Percentiles rank a stretch among this genome's conserved stretches.
Evolutionary conservation across 2,329 filamentous ascomycete genomes (phyloP).

Genomic region (Tolypocladium guangdongense): DNA sequence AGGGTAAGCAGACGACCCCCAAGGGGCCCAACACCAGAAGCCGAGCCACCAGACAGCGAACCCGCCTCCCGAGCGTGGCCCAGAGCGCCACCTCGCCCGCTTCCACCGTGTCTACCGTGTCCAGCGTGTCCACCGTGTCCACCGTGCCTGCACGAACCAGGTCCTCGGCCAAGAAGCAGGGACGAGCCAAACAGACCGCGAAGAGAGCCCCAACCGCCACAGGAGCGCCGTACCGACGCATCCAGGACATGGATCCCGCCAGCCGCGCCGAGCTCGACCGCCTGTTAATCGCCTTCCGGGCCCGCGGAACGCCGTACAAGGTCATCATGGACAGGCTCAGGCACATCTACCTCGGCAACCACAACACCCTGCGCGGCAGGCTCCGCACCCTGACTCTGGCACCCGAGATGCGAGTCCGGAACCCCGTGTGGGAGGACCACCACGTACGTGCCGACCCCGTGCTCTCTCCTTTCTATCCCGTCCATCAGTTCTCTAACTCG

Average conservation of each 20-base stretch:
- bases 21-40: background rate
- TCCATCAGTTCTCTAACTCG: background rate
- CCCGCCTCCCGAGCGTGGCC: background rate
- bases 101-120: background rate
- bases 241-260: slow-evolving; percentile 2
- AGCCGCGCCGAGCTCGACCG: background rate
- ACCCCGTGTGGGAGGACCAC: slow-evolving; percentile 1
- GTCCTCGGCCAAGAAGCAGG: background rate
- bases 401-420: background rate
- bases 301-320: background rate
- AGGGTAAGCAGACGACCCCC: background rate
- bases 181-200: background rate
- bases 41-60: background rate
- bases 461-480: background rate
- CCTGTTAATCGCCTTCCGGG: background rate
- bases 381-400: background rate
- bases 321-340: background rate
- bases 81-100: background rate
- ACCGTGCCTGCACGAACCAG: background rate
- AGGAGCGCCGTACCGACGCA: background rate
- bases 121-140: background rate
- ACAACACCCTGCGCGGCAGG: slow-evolving; percentile 1
- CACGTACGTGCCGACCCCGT: slow-evolving; percentile 1
- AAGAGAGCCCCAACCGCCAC: background rate
- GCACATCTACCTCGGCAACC: background rate